Conservation (phyloP, 2,329 filamentous ascomycete genomes). For the Diplodia corticola region DNA sequence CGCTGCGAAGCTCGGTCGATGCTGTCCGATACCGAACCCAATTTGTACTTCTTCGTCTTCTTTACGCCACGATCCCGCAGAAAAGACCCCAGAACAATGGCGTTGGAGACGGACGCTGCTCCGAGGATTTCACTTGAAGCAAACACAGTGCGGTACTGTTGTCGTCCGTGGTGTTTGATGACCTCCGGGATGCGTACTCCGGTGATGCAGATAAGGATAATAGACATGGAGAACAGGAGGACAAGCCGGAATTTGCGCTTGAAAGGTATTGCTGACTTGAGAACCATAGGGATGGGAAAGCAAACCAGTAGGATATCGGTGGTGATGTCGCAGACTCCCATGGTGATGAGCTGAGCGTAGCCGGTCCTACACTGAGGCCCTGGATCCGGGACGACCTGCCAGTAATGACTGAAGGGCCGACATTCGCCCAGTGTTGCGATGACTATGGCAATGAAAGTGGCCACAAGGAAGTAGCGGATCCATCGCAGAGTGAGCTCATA, state of each 20-base stretch:
- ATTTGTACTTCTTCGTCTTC: constrained; percentile 73
- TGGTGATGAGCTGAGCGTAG: constrained; percentile 82
- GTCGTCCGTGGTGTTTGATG: constrained; percentile 67
- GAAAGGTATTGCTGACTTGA: constrained; percentile 72
- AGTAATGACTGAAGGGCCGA: constrained; percentile 59
- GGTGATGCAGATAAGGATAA: constrained; percentile 76
- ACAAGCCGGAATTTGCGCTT: constrained; percentile 79
- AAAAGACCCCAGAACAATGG: constrained; percentile 87
- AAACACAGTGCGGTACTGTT: constrained; percentile 84
- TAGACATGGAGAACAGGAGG: constrained; percentile 79
- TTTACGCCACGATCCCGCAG: constrained; percentile 87
- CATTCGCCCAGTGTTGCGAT: constrained; percentile 84
- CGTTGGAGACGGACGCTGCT: constrained; percentile 83
- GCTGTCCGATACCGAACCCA: constrained; percentile 53
- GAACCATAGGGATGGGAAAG: constrained; percentile 86
- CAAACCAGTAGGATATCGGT: constrained; percentile 85
- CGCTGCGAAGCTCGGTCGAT: constrained; percentile 58
- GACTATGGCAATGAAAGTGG: constrained; percentile 79
- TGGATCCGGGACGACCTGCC: constrained; percentile 70
- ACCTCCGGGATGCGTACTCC: constrained; percentile 79
- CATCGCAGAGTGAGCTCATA: constrained; percentile 70
- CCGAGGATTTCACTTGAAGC: constrained; percentile 90
- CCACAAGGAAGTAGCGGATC: constrained; percentile 71
- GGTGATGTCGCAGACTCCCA: constrained; percentile 84
- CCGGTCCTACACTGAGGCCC: constrained; percentile 83